phyloP scores from a whole-genome alignment of 805 yeast species.

The Yamadazyma phyllophila region DNA sequence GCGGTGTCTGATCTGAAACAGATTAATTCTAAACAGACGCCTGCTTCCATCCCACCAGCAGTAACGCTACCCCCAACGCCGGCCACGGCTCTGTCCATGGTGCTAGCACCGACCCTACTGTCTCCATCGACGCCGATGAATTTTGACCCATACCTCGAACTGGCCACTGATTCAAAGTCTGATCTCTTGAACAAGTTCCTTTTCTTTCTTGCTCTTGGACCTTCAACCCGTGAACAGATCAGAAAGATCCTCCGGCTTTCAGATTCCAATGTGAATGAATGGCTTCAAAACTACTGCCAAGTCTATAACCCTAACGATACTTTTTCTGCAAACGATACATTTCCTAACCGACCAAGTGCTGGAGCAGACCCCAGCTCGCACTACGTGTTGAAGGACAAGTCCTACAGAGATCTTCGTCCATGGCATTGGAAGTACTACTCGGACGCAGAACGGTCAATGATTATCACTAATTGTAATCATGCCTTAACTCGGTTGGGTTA shows the following conservation, averaged over 20 bases:
- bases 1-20: slow-evolving; percentile 1
- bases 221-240: slow-evolving; percentile 26
- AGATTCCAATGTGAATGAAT: slow-evolving; percentile 14
- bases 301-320: slow-evolving; percentile 29
- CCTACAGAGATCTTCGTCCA: slow-evolving; percentile 39
- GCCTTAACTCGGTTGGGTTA: slow-evolving; percentile 43
- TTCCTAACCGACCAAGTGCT: slow-evolving; percentile 17
- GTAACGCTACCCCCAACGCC: not conserved
- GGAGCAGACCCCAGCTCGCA: not conserved
- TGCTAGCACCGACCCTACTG: not conserved
- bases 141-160: slow-evolving; percentile 14
- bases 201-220: slow-evolving; percentile 50
- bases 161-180: slow-evolving; percentile 7
- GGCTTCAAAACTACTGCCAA: slow-evolving; percentile 29
- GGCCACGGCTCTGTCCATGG: not conserved
- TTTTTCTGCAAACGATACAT: slow-evolving; percentile 29
- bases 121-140: slow-evolving; percentile 14
- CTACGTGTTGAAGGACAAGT: slow-evolving; percentile 38
- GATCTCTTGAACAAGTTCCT: slow-evolving; percentile 28
- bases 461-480: slow-evolving; percentile 32
- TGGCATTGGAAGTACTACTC: slow-evolving; percentile 35
- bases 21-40: not conserved
- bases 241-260: not conserved
- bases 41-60: not conserved
- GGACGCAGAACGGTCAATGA: slow-evolving; percentile 28